Evolutionary conservation across 2,329 filamentous ascomycete species (phyloP).

Genomic region (Aureobasidium lini): DNA sequence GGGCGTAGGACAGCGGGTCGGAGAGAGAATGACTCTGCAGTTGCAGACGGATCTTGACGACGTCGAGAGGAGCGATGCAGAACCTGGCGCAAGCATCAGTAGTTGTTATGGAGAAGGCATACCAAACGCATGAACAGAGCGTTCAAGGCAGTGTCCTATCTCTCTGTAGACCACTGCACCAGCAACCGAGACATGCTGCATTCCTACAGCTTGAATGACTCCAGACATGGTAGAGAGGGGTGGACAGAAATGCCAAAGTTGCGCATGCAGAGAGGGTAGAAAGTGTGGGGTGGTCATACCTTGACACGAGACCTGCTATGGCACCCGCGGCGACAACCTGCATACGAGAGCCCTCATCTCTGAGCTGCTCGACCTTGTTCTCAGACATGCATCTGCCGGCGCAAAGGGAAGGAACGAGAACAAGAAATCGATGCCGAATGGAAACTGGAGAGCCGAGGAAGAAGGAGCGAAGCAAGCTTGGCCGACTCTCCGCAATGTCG

Average conservation of each 20-base stretch:
- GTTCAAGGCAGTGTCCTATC: no score
- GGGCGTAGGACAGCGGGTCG: constrained; percentile 56
- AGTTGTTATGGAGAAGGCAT: background rate
- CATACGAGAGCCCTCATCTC: constrained; percentile 62
- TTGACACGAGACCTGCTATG: constrained; percentile 76
- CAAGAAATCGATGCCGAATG: background rate
- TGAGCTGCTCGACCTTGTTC: constrained; percentile 52
- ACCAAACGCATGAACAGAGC: no score
- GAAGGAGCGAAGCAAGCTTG: background rate
- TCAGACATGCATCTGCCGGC: constrained; percentile 51
- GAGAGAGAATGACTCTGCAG: constrained; percentile 80
- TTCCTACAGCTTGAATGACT: no score
- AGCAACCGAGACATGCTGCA: no score
- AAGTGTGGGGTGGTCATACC: constrained; percentile 42
- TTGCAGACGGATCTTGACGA: constrained; percentile 95
- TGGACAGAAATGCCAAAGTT: no score
- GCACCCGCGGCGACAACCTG: constrained; percentile 61
- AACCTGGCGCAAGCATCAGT: constrained; percentile 50
- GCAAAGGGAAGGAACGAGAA: background rate
- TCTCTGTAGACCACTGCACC: no score
- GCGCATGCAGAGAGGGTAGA: background rate
- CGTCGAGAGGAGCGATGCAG: constrained; percentile 88
- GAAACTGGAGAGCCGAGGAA: constrained; percentile 6
- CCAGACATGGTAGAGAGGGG: no score
- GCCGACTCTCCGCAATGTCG: background rate